Evolutionary conservation across 495 filamentous ascomycete genomes (phyloP).

Genomic region (Parathielavia hyrcaniae): DNA sequence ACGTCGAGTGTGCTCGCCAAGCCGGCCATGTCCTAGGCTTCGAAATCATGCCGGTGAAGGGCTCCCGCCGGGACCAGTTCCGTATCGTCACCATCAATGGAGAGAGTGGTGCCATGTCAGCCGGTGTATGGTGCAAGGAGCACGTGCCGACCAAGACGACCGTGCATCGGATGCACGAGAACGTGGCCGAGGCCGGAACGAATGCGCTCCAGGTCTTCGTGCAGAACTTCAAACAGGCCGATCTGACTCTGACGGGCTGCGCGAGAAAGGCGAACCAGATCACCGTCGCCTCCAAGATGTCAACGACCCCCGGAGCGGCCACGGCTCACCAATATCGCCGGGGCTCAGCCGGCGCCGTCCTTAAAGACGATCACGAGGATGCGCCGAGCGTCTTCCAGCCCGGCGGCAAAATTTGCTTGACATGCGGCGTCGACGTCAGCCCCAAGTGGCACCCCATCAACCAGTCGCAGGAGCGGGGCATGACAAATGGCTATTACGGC

Average conservation of each 20-base stretch:
- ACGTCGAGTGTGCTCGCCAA: conserved; percentile 84
- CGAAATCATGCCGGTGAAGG: conserved; percentile 84
- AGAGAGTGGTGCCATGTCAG: conserved; percentile 68
- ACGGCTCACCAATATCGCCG: conserved; percentile 32
- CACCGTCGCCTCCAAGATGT: conserved; percentile 38
- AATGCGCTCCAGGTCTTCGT: conserved; percentile 83
- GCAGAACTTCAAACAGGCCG: conserved; percentile 88
- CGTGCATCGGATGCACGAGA: conserved; percentile 72
- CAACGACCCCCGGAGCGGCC: conserved; percentile 18
- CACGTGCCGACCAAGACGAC: conserved; percentile 62
- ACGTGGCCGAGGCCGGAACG: conserved; percentile 51
- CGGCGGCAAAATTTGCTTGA: conserved; percentile 47
- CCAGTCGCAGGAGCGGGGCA: conserved; percentile 35
- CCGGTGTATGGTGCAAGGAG: conserved; percentile 85
- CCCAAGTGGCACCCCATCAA: conserved; percentile 55
- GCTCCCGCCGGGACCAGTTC: conserved; percentile 68
- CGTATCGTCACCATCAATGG: conserved; percentile 67
- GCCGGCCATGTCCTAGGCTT: conserved; percentile 79
- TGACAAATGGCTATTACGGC: conserved; percentile 40
- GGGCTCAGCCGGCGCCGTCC: conserved; percentile 32
- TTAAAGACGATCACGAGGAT: conserved; percentile 27
- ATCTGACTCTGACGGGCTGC: conserved; percentile 81
- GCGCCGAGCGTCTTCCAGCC: conserved; percentile 22
- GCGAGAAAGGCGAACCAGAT: conserved; percentile 70
- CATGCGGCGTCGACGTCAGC: conserved; percentile 54